Percentiles rank a stretch among this genome's conserved stretches.
Evolutionary conservation across 805 yeast species (phyloP).

Genomic region (Starmerella scarabaei): DNA sequence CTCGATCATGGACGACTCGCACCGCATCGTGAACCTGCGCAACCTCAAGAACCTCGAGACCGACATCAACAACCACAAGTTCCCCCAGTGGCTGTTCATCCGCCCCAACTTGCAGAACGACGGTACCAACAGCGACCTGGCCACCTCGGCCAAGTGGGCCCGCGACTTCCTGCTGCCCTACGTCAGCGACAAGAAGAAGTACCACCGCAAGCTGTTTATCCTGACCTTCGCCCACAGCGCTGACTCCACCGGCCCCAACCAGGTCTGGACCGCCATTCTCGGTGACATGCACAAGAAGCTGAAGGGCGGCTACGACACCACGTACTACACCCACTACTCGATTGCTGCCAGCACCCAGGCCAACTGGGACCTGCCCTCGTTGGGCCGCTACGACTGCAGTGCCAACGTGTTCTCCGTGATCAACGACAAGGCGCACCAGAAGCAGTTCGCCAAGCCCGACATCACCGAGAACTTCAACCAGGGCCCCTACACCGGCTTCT

Average conservation of each 20-base stretch:
- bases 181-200: conserved; percentile 27
- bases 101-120: conserved; percentile 45
- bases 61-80: conserved; percentile 31
- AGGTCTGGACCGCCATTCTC: conserved; percentile 34
- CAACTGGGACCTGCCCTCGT: conserved; percentile 38
- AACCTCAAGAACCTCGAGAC: conserved; percentile 34
- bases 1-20: conserved; percentile 28
- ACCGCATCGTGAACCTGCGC: conserved; percentile 35
- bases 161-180: conserved; percentile 35
- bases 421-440: conserved; percentile 27
- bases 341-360: conserved; percentile 38
- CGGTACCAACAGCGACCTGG: conserved; percentile 39
- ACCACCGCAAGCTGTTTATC: conserved; percentile 38
- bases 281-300: conserved; percentile 36
- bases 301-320: conserved; percentile 35
- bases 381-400: conserved; percentile 40
- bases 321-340: conserved; percentile 42
- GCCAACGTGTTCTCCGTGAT: conserved; percentile 38
- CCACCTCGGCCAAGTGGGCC: conserved; percentile 37
- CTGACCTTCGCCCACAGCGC: conserved; percentile 42
- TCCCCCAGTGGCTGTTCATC: conserved; percentile 42
- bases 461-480: conserved; percentile 21
- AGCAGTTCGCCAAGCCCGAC: conserved; percentile 17
- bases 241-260: conserved; percentile 34
- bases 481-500: conserved; percentile 20